A percentile compares a stretch with the other conserved stretches of the same genome.
phyloP scores from a whole-genome alignment of 1,139 yeast species.

The Ogataea hybrid region DNA sequence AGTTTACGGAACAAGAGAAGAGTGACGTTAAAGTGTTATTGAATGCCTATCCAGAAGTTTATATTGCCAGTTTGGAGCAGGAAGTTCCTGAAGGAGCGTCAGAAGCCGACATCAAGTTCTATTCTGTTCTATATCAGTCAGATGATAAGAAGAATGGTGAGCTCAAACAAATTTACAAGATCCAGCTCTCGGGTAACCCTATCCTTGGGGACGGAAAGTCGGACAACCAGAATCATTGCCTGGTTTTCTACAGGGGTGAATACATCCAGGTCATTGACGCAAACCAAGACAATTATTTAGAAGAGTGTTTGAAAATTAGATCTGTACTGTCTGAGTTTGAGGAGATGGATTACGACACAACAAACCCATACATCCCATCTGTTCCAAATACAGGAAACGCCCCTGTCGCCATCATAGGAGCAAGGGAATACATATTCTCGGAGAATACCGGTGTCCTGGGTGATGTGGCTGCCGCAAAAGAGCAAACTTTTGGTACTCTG shows the following conservation, averaged over 20 bases:
- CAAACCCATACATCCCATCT: slow-evolving; percentile 46
- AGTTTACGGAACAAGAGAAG: slow-evolving; percentile 50
- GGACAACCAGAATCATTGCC: slow-evolving; percentile 77
- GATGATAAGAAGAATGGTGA: slow-evolving; percentile 38
- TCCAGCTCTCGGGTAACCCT: slow-evolving; percentile 78
- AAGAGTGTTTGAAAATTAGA: slow-evolving; percentile 80
- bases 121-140: slow-evolving; percentile 48
- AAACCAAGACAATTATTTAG: slow-evolving; percentile 83
- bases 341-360: slow-evolving; percentile 40
- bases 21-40: slow-evolving; percentile 55
- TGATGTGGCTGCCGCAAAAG: slow-evolving; percentile 92
- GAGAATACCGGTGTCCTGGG: slow-evolving; percentile 86
- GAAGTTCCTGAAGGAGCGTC: slow-evolving; percentile 16
- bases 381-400: slow-evolving; percentile 34
- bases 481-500: slow-evolving; percentile 87
- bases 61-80: slow-evolving; percentile 54
- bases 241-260: slow-evolving; percentile 82
- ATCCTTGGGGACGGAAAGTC: slow-evolving; percentile 89
- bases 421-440: slow-evolving; percentile 84
- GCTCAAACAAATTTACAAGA: slow-evolving; percentile 48
- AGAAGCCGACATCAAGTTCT: slow-evolving; percentile 38
- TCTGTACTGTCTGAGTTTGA: slow-evolving; percentile 80
- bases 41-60: slow-evolving; percentile 57
- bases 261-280: slow-evolving; percentile 87
- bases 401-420: slow-evolving; percentile 85